phyloP scores from a whole-genome alignment of 495 filamentous ascomycete species.

The Elasticomyces elasticus region DNA sequence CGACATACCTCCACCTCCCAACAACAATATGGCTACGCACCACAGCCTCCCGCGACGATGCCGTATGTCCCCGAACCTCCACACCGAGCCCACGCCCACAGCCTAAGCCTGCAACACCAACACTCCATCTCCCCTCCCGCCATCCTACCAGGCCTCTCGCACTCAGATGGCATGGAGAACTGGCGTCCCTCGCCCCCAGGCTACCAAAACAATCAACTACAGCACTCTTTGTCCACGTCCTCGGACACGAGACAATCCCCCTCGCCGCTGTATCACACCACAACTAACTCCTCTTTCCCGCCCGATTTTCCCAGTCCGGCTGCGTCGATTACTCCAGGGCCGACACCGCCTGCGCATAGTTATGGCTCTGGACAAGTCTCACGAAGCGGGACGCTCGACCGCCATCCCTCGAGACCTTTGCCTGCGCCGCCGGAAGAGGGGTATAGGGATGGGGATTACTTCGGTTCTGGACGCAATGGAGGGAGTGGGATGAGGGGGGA shows the following conservation, averaged over 20 bases:
- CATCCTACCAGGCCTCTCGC: slow-evolving; percentile 5
- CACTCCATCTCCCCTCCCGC: too few species aligned
- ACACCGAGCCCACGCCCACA: slow-evolving; percentile 7
- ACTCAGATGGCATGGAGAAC: too few species aligned
- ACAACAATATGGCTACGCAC: background rate
- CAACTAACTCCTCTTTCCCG: slow-evolving; percentile 27
- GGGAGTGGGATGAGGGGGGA: slow-evolving; percentile 4
- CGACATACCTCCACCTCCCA: background rate
- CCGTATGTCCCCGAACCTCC: slow-evolving; percentile 3
- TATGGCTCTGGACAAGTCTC: slow-evolving; percentile 33
- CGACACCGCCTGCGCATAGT: slow-evolving; percentile 38
- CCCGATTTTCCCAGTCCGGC: too few species aligned
- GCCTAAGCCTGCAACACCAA: too few species aligned
- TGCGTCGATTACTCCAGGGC: slow-evolving; percentile 30
- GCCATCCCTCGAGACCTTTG: slow-evolving; percentile 51
- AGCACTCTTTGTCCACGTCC: too few species aligned
- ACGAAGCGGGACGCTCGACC: slow-evolving; percentile 44
- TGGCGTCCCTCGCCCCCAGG: slow-evolving; percentile 40
- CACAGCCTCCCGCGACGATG: background rate
- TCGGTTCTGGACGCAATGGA: slow-evolving; percentile 23
- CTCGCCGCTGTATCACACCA: slow-evolving; percentile 12
- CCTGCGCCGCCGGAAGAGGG: slow-evolving; percentile 46
- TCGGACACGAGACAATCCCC: slow-evolving; percentile 26
- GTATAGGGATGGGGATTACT: slow-evolving; percentile 29
- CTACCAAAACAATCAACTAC: slow-evolving; percentile 24